Base-by-base conservation (phyloP, 352 stramenopile species). In the Globisporangium camurandrum region DNA sequence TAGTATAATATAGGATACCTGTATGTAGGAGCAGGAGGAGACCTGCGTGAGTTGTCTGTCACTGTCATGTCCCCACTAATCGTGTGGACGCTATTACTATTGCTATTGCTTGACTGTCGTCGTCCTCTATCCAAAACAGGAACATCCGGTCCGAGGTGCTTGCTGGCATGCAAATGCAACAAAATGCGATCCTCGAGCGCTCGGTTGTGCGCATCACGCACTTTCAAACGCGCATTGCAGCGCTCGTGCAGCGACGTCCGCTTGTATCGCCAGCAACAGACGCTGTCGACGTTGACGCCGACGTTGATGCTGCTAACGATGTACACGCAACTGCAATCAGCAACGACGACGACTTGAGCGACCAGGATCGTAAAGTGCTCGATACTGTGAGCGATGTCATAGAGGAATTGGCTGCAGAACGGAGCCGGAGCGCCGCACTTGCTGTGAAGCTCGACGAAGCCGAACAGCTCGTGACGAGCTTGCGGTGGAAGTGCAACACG, bases 311-410 rank as follows among this genome's bases (percentile, higher is more conserved):
- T n/a, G n/a, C n/a, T n/a, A n/a, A n/a, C n/a, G n/a, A n/a, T n/a
- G n/a, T n/a, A n/a, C n/a, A n/a, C n/a, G n/a, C n/a, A n/a, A n/a
- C n/a, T n/a, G n/a, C n/a, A n/a, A n/a, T n/a, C n/a, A n/a, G n/a
- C n/a, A 28, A 57, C 6, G 71, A 75, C 26, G 70, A 81, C 36
- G 72, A 70, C 49, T 61, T 86, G 31, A 81, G 63, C 20, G 75
- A 86, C 38, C 66, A 84, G 49, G 75, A 86, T 42, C 71, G 72
- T 8, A 81, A 86, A 53, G 59, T 84, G 22, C 49, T 87, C 10
- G 75, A 85, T 36, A 63, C 41, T 33, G 57, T 85, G 12, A 64
- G 53, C 2, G 72, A 87, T 14, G 30, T 77, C 17, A 54, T 85
- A 4, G 75, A 87, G 6, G 75, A 87, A 27, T 47, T 85, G 16